phyloP scores from a whole-genome alignment of 1,284 basidiomycete genomes.

The Takashimella tepidaria region DNA sequence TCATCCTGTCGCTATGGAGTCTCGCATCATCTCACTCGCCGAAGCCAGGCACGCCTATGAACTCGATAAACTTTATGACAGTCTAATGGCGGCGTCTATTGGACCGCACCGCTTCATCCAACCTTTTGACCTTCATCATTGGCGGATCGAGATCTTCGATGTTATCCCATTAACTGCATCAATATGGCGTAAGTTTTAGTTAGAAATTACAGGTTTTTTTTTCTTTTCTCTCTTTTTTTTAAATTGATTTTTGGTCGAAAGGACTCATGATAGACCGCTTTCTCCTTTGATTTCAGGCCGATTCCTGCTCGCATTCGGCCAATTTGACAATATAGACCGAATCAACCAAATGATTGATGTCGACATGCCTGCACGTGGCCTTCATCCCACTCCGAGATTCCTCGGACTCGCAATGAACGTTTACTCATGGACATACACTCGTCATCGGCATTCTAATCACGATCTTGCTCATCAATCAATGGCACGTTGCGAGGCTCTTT shows the following conservation, averaged over 20 bases:
- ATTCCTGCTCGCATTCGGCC: background rate
- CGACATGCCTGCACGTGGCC: background rate
- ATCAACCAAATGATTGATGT: background rate
- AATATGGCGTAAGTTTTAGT: conserved; percentile 22
- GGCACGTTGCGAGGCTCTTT: background rate
- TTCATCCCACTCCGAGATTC: background rate
- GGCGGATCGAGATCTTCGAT: conserved; percentile 1
- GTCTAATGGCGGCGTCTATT: conserved; percentile 17
- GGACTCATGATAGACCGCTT: conserved; percentile 10
- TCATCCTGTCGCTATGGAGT: conserved; percentile 19
- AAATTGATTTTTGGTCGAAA: conserved; percentile 10
- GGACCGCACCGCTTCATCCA: conserved; percentile 17
- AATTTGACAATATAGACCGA: background rate
- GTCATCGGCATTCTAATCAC: background rate
- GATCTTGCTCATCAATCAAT: background rate
- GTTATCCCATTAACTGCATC: conserved; percentile 14
- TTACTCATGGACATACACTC: background rate
- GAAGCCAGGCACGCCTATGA: background rate
- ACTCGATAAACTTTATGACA: conserved; percentile 14
- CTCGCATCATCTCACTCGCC: conserved; percentile 7
- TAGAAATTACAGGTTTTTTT: no score
- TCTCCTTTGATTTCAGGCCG: background rate
- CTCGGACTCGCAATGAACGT: background rate
- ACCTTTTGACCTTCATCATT: conserved; percentile 11
- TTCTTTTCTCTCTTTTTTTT: background rate